Evolutionary conservation across 306 rosid species (phyloP), one percentile per base, ranked within the genome.

Genomic region (Calophaca sinica): DNA sequence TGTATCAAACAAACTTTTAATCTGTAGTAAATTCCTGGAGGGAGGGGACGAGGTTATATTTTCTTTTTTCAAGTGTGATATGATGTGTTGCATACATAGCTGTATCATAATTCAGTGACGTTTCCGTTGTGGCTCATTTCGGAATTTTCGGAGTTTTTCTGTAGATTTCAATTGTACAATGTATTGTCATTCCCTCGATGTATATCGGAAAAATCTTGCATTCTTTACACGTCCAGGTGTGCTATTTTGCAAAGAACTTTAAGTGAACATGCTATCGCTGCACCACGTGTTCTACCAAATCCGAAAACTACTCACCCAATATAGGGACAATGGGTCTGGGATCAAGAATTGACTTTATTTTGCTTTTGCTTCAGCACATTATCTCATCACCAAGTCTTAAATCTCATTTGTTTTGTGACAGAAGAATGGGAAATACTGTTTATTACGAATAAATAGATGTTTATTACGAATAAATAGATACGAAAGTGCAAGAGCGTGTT

Each of bases 1-100:
- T n/a, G n/a, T n/a, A n/a, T n/a, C n/a, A n/a, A n/a, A n/a, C n/a
- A n/a, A n/a, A n/a, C n/a, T n/a, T n/a, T n/a, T n/a, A 80, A 61
- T 73, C 31, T 64, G 72, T 42, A 1, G 60, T 62, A 69, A 76
- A 38, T 52, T 42, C 82, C 66, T n/a, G 48, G 50, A 20, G 42
- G 68, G 52, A 53, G 13, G 49, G 53, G 41, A 41, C 31, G 11
- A 55, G 29, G 20, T 55, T 55, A 28, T n/a, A 4, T 29, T 10
- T 67, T 7, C 12, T 38, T 54, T 39, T 39, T 14, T 14, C 39
- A 39, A 11, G 38, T 29, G 29, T 32, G 31, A 12, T 50, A 39
- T 72, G 5, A n/a, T 59, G 44, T 33, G 4, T 45, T 36, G 33
- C n/a, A 68, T 38, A 49, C 45, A 8, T 6, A 68, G 31, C 0